Base-by-base conservation (phyloP, 2,329 filamentous ascomycete species). In the Sporothrix inflata region DNA sequence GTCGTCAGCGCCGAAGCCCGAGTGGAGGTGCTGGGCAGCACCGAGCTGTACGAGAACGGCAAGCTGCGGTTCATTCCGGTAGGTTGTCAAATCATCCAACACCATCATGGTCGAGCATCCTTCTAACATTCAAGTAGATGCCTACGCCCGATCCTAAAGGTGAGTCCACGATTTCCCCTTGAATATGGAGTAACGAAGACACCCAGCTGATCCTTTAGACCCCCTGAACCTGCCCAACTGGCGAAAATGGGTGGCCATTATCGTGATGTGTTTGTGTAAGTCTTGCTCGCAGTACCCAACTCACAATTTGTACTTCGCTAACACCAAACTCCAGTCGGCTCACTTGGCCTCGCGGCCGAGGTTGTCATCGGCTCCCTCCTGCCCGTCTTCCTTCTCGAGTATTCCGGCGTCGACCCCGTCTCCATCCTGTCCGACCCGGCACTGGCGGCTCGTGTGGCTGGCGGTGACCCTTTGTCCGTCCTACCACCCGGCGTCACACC, bases 331-430 rank as follows among this genome's bases (percentile, higher is more conserved):
- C 4, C 6, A 53, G 51, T 72, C 27, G 69, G 69, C 40, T 74
- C 78, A 5, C 76, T 80, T 1, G 78, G 77, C 14, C 75, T 79
- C 24, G 74, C 78, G 7, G 77, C 77, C 40, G 78, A 79, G 63
- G 65, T 78, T 55, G 77, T 79, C 60, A 77, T 81, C 69, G 80
- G 77, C 45, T 74, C 76, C 1, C 74, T 81, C 30, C 74, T 81
- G 2, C 80, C 80, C 60, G 77, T 81, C 30, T 81, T 81, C 75
- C 74, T 80, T 19, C 77, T 81, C 69, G 77, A 81, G 74, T 81
- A 81, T 71, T 77, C 79, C 4, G 80, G 78, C 45, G 75, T 80
- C 38, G 77, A 79, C 73, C 77, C 79, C 3, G 76, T 78, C 21
- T 75, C 78, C 27, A 75, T 81, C 49, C 61, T 74, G 60, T 72